phyloP scores from a whole-genome alignment of 768 basidiomycete genomes.

The Nevesoporus exiguus region DNA sequence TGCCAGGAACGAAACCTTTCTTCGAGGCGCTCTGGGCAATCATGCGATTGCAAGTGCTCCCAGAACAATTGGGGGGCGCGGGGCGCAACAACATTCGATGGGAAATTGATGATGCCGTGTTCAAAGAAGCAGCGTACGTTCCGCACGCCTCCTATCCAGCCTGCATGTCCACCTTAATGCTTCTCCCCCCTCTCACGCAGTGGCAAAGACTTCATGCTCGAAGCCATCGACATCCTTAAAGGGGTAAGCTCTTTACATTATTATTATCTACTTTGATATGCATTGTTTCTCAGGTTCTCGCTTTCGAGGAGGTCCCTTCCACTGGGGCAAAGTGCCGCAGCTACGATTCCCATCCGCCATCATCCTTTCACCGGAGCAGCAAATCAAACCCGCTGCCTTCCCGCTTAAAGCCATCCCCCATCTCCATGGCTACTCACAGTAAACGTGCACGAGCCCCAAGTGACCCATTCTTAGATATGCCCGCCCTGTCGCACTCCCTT shows the following conservation, averaged over 20 bases:
- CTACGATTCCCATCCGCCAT: conserved; percentile 37
- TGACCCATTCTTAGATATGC: conserved; percentile 78
- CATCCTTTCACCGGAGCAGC: conserved; percentile 48
- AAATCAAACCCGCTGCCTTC: conserved; percentile 50
- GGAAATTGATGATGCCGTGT: conserved; percentile 93
- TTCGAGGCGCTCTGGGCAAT: conserved; percentile 64
- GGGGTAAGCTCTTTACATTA: conserved; percentile 52
- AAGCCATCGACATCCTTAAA: conserved; percentile 86
- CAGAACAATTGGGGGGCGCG: conserved; percentile 77
- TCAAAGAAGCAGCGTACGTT: conserved; percentile 90
- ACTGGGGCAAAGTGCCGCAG: conserved; percentile 29
- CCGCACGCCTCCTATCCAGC: conserved; percentile 3
- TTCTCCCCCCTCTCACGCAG: conserved; percentile 40
- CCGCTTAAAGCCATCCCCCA: conserved; percentile 36
- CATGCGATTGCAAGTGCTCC: conserved; percentile 77
- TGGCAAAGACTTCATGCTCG: conserved; percentile 92
- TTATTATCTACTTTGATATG: conserved; percentile 6
- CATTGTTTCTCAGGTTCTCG: conserved; percentile 45
- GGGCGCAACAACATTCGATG: conserved; percentile 72
- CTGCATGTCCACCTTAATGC: conserved; percentile 11
- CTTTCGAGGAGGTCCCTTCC: conserved; percentile 66
- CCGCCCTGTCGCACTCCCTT: conserved; percentile 51
- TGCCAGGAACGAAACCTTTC: conserved; percentile 90
- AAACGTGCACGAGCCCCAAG: conserved; percentile 73
- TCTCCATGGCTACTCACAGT: conserved; percentile 43